These are phyloP conservation scores for Dissophora globulifera DNA, from an alignment of 192 early-diverging fungal species.

Conservation along the genomic window DNA sequence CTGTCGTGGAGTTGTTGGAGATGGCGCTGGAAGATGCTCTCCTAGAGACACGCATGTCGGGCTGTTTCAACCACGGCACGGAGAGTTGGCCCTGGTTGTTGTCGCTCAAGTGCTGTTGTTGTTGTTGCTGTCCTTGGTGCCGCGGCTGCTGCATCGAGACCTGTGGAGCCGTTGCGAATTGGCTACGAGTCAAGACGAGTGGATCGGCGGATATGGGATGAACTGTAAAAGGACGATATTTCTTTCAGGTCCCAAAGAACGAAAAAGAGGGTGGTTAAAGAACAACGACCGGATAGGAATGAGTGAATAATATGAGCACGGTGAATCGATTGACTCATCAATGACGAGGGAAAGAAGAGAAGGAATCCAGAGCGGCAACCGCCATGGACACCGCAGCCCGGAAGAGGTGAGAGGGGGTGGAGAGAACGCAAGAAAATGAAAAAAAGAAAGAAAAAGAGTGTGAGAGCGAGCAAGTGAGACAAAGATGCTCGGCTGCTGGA, in stretches of 20 bases:
- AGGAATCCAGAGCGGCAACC: slow-evolving; percentile 3
- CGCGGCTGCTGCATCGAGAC: not conserved
- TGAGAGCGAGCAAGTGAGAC: not conserved
- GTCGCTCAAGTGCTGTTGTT: slow-evolving; percentile 12
- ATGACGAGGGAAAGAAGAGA: not conserved
- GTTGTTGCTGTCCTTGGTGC: slow-evolving; percentile 1
- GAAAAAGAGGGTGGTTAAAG: not conserved
- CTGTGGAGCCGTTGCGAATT: too few species aligned
- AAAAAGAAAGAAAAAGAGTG: slow-evolving; percentile 5
- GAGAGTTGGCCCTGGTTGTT: slow-evolving; percentile 20
- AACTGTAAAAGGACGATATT: not conserved
- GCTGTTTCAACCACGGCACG: slow-evolving; percentile 29
- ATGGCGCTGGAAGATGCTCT: slow-evolving; percentile 39
- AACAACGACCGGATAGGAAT: not conserved
- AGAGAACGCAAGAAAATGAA: not conserved
- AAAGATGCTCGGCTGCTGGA: not conserved
- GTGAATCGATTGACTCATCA: slow-evolving; percentile 3
- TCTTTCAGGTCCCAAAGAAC: too few species aligned
- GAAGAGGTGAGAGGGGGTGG: not conserved
- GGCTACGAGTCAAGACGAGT: too few species aligned
- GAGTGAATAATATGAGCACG: not conserved
- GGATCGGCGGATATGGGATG: not conserved
- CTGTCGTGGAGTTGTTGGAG: slow-evolving; percentile 47
- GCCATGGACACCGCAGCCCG: not conserved
- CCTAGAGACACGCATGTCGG: slow-evolving; percentile 18